phyloP scores from a whole-genome alignment of 768 basidiomycete genomes.

The Pisolithus albus region DNA sequence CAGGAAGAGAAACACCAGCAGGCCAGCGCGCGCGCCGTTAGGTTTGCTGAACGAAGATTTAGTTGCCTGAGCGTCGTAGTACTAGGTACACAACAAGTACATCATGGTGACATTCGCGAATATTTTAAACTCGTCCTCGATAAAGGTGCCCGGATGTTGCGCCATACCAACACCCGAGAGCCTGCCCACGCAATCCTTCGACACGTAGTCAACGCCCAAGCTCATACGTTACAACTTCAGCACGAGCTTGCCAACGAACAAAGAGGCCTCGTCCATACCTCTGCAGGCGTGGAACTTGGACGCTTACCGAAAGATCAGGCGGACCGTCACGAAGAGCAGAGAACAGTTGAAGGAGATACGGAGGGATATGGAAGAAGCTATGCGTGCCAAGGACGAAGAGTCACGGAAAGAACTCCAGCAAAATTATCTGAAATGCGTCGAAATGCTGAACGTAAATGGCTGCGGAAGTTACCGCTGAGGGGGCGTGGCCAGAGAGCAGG shows the following conservation, averaged over 20 bases:
- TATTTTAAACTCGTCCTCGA: constrained; percentile 48
- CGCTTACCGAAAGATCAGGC: constrained; percentile 44
- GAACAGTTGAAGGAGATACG: constrained; percentile 43
- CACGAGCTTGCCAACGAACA: constrained; percentile 46
- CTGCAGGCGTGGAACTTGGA: constrained; percentile 47
- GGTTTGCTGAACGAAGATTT: not conserved
- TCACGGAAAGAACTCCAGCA: constrained; percentile 67
- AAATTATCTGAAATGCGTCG: constrained; percentile 77
- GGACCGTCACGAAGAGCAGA: constrained; percentile 39
- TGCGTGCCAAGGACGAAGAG: constrained; percentile 47
- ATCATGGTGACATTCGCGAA: too few species aligned
- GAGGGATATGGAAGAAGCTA: constrained; percentile 38
- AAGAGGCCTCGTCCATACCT: constrained; percentile 43
- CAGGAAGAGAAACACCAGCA: too few species aligned
- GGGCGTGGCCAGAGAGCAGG: not conserved
- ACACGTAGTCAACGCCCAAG: constrained; percentile 33
- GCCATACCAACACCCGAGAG: constrained; percentile 34
- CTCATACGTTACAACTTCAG: constrained; percentile 46
- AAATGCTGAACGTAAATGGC: constrained; percentile 1
- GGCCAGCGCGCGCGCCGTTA: too few species aligned
- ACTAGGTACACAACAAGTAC: too few species aligned
- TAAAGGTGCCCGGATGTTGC: constrained; percentile 39
- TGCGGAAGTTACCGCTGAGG: not conserved
- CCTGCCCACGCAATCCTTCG: constrained; percentile 40
- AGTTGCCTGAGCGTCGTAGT: too few species aligned